Percentiles rank a stretch among this genome's conserved stretches.
Evolutionary conservation across 2,329 filamentous ascomycete species (phyloP).

Genomic region (Fusarium heterosporum): DNA sequence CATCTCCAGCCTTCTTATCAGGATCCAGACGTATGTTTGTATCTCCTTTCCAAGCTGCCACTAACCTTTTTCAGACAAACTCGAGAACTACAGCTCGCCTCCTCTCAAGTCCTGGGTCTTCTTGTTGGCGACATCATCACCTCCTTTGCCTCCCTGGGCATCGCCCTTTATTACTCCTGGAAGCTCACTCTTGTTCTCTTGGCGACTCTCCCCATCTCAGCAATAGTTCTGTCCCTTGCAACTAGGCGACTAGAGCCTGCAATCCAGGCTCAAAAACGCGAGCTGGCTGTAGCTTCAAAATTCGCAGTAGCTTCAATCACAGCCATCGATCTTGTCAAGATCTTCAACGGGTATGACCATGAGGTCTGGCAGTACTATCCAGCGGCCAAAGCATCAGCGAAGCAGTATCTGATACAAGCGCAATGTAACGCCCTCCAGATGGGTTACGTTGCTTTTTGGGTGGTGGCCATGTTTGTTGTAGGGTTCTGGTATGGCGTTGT

Average conservation of each 20-base stretch:
- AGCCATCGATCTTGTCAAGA: conserved; percentile 87
- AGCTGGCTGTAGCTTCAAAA: conserved; percentile 78
- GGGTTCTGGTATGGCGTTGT: conserved; percentile 90
- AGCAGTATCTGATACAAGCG: conserved; percentile 75
- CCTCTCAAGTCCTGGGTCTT: conserved; percentile 82
- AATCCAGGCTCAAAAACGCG: conserved; percentile 75
- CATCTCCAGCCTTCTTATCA: conserved; percentile 75
- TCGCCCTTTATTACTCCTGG: conserved; percentile 87
- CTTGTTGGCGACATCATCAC: conserved; percentile 73
- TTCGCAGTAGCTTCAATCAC: conserved; percentile 75
- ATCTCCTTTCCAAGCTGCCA: fast-evolving
- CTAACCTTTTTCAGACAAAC: conserved; percentile 71
- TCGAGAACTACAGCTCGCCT: conserved; percentile 82
- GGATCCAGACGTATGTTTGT: conserved; percentile 75
- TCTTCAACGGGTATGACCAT: conserved; percentile 78
- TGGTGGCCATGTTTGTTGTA: conserved; percentile 82
- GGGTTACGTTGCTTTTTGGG: conserved; percentile 78
- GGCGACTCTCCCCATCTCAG: conserved; percentile 76
- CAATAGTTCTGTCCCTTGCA: conserved; percentile 68
- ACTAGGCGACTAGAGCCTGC: conserved; percentile 71
- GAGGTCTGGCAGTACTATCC: conserved; percentile 75
- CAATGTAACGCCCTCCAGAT: conserved; percentile 77
- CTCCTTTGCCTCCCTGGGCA: conserved; percentile 70
- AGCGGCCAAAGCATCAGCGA: conserved; percentile 68
- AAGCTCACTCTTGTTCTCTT: conserved; percentile 84